phyloP scores from a whole-genome alignment of 176 grass and related monocot genomes.

The Triticum aestivum region DNA sequence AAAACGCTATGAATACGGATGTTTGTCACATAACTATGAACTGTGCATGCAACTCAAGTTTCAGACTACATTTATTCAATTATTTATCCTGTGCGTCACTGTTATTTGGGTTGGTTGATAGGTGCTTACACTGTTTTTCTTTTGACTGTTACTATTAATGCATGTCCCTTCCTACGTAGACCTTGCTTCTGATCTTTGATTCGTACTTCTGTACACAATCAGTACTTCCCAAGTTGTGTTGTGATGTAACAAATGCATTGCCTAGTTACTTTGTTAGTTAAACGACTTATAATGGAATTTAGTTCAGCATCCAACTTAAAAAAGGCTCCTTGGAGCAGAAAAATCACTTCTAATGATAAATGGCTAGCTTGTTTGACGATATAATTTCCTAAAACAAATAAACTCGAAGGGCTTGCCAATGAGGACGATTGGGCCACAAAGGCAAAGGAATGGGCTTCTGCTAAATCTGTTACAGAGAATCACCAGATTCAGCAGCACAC shows the following conservation, averaged over 20 bases:
- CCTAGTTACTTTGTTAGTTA: neutral
- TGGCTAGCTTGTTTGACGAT: constrained; percentile 22
- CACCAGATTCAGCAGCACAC: constrained; percentile 43
- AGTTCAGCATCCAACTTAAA: constrained; percentile 2
- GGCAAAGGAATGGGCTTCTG: constrained; percentile 81
- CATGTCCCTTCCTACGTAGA: neutral
- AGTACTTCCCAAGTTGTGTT: neutral
- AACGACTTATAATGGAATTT: neutral
- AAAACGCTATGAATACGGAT: neutral
- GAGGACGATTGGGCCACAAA: constrained; percentile 86
- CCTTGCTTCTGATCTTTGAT: neutral
- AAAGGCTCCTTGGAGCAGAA: constrained; percentile 7
- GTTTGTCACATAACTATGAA: constrained; percentile 3
- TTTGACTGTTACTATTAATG: neutral
- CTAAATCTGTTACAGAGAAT: constrained; percentile 63
- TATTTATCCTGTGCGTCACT: neutral
- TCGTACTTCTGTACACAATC: neutral
- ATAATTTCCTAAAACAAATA: constrained; percentile 27
- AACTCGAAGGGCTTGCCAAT: constrained; percentile 47
- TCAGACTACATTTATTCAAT: neutral
- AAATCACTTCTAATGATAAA: neutral
- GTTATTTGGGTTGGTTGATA: constrained; percentile 4
- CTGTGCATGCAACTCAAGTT: neutral
- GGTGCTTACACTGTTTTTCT: neutral
- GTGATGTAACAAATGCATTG: neutral